Evolutionary conservation across 2,329 filamentous ascomycete genomes (phyloP), one percentile per base, ranked within the genome.

Genomic region (Aureobasidium sp.): DNA sequence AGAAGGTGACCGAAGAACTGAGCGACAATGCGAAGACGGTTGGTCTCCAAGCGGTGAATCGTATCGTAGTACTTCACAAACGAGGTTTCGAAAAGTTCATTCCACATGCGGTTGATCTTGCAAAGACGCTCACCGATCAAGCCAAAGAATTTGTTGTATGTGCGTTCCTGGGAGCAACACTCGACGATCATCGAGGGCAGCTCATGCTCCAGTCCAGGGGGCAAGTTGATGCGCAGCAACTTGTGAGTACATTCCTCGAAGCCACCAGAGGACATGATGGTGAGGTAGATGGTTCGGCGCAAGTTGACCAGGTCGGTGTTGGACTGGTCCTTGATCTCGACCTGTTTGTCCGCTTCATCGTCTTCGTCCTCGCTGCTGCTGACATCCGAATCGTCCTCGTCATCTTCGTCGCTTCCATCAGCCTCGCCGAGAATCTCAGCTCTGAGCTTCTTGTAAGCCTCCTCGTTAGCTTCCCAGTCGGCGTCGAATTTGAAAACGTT

Each of bases 241-340:
- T 97, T 99, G 80, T 99, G 94, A 64, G 91, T 92, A 63, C 90
- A 91, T 84, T 99, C 94, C 76, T 99, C 94, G 61, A 96, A 95
- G 63, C 95, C 91, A 67, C 94, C 90, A 69, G 90, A 94, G 42
- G 90, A 96, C 90, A 96, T 96, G 73, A 99, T 96, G 12, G 93
- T 99, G 65, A 99, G 81, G 74, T 99, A 99, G 68, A 97, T 99
- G 7, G 90, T 96, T 70, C 91, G 85, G 64, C 94, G 88, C 56
- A 99, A 80, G 71, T 95, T 96, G 72, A 97, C 91, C 15, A 99
- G 82, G 73, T 99, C 92, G 0, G 92, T 92, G 70, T 99, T 99
- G 66, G 89, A 95, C 77, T 96, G 91, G 70, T 99, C 94, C 76
- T 97, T 96, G 78, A 99, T 96, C 73, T 99, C 94, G 74, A 97